Conservation (phyloP, 345 rosid genomes). For the Salix purpurea region DNA sequence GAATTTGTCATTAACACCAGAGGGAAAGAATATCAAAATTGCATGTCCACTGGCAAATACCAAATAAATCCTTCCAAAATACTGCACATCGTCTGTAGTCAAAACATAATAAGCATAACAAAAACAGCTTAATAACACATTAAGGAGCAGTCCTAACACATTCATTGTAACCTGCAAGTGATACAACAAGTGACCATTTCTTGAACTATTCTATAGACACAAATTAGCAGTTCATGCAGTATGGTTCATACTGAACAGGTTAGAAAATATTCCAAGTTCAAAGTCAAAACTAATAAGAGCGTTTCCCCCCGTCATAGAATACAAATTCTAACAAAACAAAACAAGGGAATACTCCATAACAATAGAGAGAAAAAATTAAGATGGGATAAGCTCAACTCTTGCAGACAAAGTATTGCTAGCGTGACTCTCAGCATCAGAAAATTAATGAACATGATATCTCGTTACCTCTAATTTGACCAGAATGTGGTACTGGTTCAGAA, state of each 20-base stretch:
- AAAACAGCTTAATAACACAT: neutral
- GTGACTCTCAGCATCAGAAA: neutral
- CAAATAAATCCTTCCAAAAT: neutral
- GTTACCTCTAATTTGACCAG: constrained; percentile 72
- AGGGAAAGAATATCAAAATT: neutral
- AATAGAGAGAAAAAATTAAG: neutral
- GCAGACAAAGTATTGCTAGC: neutral
- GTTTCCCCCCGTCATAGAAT: neutral
- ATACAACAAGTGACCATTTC: neutral
- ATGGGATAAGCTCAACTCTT: neutral
- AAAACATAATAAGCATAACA: neutral
- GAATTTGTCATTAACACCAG: neutral
- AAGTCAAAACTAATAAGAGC: neutral
- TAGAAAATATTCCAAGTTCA: neutral
- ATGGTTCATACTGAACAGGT: neutral
- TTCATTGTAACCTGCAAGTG: neutral
- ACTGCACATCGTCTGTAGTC: neutral
- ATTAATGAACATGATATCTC: neutral
- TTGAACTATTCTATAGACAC: neutral
- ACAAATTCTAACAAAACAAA: neutral
- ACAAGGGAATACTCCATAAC: neutral
- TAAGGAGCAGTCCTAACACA: neutral
- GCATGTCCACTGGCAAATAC: neutral
- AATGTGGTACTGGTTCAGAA: constrained; percentile 41
- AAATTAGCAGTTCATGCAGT: neutral